A percentile compares a stretch with the other conserved stretches of the same genome.
Conservation (phyloP, 2,329 filamentous ascomycete genomes). For the Ophiocordyceps unilateralis region DNA sequence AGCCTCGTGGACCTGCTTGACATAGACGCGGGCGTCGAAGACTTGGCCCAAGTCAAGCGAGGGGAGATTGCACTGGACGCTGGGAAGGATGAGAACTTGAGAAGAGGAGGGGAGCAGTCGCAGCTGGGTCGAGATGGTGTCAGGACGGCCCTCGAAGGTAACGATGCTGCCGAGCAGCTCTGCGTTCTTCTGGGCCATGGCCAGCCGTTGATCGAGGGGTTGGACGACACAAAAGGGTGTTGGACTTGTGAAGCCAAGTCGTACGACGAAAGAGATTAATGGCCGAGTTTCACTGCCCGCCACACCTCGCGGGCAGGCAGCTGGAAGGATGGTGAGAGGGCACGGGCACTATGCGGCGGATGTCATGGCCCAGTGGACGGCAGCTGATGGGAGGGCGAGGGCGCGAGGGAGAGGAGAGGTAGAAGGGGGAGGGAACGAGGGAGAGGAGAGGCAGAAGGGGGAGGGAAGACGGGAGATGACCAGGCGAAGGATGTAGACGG, state of each 20-base stretch:
- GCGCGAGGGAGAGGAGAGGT: neutral
- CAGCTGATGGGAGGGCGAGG: neutral
- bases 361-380: neutral
- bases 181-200: conserved; percentile 10
- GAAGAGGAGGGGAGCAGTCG: conserved; percentile 40
- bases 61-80: conserved; percentile 28
- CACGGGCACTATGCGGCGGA: neutral
- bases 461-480: neutral
- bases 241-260: neutral
- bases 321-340: neutral
- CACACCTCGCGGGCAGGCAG: no score
- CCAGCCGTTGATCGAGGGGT: neutral
- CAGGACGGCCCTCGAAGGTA: conserved; percentile 39
- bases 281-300: neutral
- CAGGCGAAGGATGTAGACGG: neutral
- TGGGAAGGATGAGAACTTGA: conserved; percentile 39
- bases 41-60: conserved; percentile 9
- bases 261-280: neutral
- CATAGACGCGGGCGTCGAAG: conserved; percentile 17
- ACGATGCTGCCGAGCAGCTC: conserved; percentile 31
- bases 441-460: neutral
- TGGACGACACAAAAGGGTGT: neutral
- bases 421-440: neutral
- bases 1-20: conserved; percentile 34
- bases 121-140: conserved; percentile 40